A percentile compares a stretch with the other conserved stretches of the same genome.
phyloP scores from a whole-genome alignment of 345 rosid species.

The Sapria himalayana region DNA sequence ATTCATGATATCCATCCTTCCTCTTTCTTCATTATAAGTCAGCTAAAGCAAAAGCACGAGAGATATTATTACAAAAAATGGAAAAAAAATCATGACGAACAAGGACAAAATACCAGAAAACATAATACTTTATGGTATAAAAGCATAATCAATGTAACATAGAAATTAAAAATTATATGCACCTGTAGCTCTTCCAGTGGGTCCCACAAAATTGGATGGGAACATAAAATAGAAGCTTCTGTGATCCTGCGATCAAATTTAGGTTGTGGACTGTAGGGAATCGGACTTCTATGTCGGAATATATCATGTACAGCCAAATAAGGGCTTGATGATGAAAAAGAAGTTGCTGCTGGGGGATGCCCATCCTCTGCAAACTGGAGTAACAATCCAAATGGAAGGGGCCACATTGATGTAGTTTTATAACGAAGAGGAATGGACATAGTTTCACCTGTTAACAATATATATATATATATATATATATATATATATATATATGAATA shows the following conservation, averaged over 20 bases:
- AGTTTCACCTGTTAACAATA: conserved; percentile 44
- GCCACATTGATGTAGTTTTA: conserved; percentile 60
- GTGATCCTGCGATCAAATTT: conserved; percentile 23
- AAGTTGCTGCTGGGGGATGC: conserved; percentile 14
- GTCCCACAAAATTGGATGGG: conserved; percentile 71
- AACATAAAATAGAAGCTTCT: conserved; percentile 29
- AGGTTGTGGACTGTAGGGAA: conserved; percentile 27
- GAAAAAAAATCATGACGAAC: neutral
- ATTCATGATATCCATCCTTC: conserved; percentile 52
- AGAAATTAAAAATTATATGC: conserved; percentile 2
- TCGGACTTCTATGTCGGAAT: conserved; percentile 37
- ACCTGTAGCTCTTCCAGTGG: conserved; percentile 77
- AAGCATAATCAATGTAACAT: neutral
- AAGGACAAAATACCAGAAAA: conserved; percentile 3
- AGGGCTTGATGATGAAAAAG: conserved; percentile 33
- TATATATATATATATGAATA: too few relatives aligned
- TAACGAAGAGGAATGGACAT: conserved; percentile 49
- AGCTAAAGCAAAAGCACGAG: conserved; percentile 23
- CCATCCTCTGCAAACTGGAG: conserved; percentile 51
- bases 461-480: too few relatives aligned
- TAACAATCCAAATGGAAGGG: conserved; percentile 77
- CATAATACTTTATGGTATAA: neutral
- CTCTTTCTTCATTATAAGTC: conserved; percentile 69
- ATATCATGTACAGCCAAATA: conserved; percentile 31
- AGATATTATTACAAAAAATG: neutral